These are phyloP conservation scores for Akanthomyces lecanii DNA, from an alignment of 2,329 filamentous ascomycete species.

Conservation along the genomic window DNA sequence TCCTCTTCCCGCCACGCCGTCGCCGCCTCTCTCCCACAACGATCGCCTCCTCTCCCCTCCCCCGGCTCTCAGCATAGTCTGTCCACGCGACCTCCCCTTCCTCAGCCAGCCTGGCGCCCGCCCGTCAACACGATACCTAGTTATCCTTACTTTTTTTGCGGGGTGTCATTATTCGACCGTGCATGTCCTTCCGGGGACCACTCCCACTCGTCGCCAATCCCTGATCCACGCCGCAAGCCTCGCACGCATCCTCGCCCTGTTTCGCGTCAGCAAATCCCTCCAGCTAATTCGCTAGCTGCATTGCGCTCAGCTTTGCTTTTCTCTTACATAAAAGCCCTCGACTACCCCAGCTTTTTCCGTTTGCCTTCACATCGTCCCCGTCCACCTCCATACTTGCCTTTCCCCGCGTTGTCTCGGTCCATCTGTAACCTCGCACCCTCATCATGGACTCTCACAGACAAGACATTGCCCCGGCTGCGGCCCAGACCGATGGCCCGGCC, in stretches of 20 bases:
- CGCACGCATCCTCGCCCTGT: neutral
- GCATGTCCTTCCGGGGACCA: neutral
- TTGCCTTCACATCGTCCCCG: neutral
- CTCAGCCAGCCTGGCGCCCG: neutral
- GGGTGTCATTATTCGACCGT: neutral
- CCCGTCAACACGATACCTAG: neutral
- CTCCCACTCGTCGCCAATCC: neutral
- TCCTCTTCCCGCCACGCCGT: neutral
- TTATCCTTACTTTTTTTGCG: neutral
- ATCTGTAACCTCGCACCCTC: neutral
- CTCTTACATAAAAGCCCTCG: neutral
- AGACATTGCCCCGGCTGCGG: slow-evolving; percentile 4
- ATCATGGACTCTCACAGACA: slow-evolving; percentile 5
- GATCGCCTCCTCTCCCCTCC: neutral
- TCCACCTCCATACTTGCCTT: neutral
- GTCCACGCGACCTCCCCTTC: neutral
- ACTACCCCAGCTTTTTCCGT: slow-evolving; percentile 7
- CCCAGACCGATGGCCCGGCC: neutral
- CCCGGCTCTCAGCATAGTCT: neutral
- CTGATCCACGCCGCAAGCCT: neutral
- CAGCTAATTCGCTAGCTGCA: neutral
- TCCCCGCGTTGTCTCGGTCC: neutral
- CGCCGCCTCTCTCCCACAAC: neutral
- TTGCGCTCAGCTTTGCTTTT: neutral
- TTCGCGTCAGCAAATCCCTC: slow-evolving; percentile 1